phyloP scores from a whole-genome alignment of 2,329 filamentous ascomycete species.

The Ascochyta koolunga region DNA sequence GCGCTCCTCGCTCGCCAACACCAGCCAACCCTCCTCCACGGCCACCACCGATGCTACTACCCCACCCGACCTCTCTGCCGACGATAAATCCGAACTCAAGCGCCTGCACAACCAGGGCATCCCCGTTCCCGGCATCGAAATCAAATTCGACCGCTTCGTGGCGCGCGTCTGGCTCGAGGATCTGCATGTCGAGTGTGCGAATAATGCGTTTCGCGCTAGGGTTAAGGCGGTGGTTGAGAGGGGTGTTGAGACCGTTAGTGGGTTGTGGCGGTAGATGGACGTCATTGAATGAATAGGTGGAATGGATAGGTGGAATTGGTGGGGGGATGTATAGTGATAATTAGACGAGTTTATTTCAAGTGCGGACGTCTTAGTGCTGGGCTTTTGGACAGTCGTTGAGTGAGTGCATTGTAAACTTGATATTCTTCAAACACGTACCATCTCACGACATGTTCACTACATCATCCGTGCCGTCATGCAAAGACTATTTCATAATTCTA shows the following conservation, averaged over 20 bases:
- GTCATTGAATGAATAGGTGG: too few relatives aligned
- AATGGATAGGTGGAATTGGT: background rate
- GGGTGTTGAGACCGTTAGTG: conserved; percentile 77
- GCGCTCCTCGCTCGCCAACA: conserved; percentile 55
- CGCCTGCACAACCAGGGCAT: conserved; percentile 84
- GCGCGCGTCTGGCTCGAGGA: conserved; percentile 93
- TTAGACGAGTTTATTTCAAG: too few relatives aligned
- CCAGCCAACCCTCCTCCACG: conserved; percentile 1
- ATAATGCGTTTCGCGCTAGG: conserved; percentile 78
- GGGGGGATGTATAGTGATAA: too few relatives aligned
- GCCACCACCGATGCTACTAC: conserved; percentile 1
- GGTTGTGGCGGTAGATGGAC: conserved; percentile 40
- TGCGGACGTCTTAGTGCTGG: too few relatives aligned
- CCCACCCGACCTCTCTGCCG: conserved; percentile 16
- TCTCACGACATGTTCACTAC: too few relatives aligned
- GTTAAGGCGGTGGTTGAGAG: conserved; percentile 89
- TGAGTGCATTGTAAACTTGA: too few relatives aligned
- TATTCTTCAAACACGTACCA: too few relatives aligned
- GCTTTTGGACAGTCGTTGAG: too few relatives aligned
- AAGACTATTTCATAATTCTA: background rate
- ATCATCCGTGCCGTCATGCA: too few relatives aligned
- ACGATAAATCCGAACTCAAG: conserved; percentile 66
- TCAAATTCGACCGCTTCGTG: conserved; percentile 84
- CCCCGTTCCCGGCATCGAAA: conserved; percentile 85
- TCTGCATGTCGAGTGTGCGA: conserved; percentile 84